Evolutionary conservation across 805 yeast species (phyloP), one percentile per base, ranked within the genome.

Genomic region (Candida khao-thaluensis): DNA sequence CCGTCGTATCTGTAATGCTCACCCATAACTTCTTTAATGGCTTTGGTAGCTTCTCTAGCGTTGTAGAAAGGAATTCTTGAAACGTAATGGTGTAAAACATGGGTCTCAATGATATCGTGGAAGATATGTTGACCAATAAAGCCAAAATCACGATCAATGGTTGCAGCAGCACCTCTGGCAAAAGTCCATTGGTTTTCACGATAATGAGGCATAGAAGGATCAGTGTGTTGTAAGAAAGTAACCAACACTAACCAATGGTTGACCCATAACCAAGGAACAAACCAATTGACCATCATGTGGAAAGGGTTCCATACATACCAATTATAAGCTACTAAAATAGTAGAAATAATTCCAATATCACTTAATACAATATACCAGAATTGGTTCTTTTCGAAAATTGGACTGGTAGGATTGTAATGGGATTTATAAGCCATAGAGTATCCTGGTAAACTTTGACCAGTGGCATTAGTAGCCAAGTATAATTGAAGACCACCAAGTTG

Each of bases 231-330:
- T 49, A 78, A 67, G 60, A 67, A 78, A 14, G 84, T 78, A 47
- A 78, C 76, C 51, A 78, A 74, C 26, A 78, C 83, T 53, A 78
- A 67, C 84, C 84, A 78, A 56, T 78, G 82, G 65, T 78, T 78
- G 37, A 76, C 80, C 69, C 72, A 72, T 33, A 70, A 49, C 72
- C 76, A 78, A 42, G 84, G 84, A 35, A 77, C 50, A 43, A 76
- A 71, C 81, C 81, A 78, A 59, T 74, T 66, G 45, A 77, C 68
- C 43, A 69, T 44, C 64, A 76, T 64, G 54, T 72, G 71, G 67
- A 74, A 76, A 24, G 56, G 50, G 21, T 82, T 81, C 48, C 62
- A 71, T 50, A 64, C 57, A 57, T 67, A 64, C 82, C 82, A 76
- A 47, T 67, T 60, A 60, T 77, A 77, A 45, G 76, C 75, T 25